Conservation (phyloP, 1,284 basidiomycete species). For the Hypsizygus ulmarius region DNA sequence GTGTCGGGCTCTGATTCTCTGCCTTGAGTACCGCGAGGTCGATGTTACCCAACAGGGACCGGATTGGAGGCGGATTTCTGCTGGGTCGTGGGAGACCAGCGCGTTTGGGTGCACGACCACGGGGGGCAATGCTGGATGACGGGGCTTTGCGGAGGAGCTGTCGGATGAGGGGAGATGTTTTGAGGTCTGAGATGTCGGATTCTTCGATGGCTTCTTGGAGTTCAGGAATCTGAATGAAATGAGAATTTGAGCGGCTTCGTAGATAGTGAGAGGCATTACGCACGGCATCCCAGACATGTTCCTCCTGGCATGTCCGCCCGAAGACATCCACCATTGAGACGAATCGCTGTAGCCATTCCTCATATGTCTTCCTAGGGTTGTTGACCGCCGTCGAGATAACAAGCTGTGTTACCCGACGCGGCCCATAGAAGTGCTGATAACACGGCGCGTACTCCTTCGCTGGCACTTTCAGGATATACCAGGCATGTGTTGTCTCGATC, state of each 20-base stretch:
- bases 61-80: constrained; percentile 17
- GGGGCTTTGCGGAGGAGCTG: constrained; percentile 24
- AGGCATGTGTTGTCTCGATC: constrained; percentile 57
- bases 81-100: constrained; percentile 14
- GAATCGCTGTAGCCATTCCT: constrained; percentile 34
- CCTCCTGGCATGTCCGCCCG: constrained; percentile 34
- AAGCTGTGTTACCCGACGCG: constrained; percentile 48
- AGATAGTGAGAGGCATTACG: constrained; percentile 16
- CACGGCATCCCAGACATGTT: constrained; percentile 43
- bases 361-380: constrained; percentile 26
- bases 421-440: constrained; percentile 49
- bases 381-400: constrained; percentile 38
- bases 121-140: constrained; percentile 7
- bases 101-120: constrained; percentile 13
- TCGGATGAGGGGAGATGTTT: constrained; percentile 25
- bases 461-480: constrained; percentile 55
- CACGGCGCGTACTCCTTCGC: constrained; percentile 41
- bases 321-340: constrained; percentile 33
- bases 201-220: constrained; percentile 32
- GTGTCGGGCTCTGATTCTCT: constrained; percentile 53
- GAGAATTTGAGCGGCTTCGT: neutral
- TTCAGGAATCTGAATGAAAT: constrained; percentile 29
- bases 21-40: constrained; percentile 53
- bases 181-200: constrained; percentile 22
- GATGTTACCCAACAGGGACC: constrained; percentile 36